phyloP scores from a whole-genome alignment of 305 asterid genomes.

The Stenogyne calaminthoides region DNA sequence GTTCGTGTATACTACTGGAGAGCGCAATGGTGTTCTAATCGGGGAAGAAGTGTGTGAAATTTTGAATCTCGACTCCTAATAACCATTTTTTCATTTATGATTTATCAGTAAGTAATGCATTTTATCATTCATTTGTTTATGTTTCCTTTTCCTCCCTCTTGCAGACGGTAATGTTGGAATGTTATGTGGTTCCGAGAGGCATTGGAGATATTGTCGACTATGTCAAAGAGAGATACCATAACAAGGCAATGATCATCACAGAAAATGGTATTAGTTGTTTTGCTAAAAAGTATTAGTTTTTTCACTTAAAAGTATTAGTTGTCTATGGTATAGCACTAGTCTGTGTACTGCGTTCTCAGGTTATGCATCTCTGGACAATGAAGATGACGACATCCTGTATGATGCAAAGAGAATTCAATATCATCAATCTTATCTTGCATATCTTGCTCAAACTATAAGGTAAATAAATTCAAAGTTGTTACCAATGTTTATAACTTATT shows the following conservation, averaged over 20 bases:
- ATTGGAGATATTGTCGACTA: slow-evolving; percentile 63
- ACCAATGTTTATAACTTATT: background rate
- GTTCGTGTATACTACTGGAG: slow-evolving; percentile 43
- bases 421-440: slow-evolving; percentile 61
- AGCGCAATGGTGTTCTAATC: slow-evolving; percentile 57
- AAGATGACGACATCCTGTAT: slow-evolving; percentile 36
- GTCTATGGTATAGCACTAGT: no score
- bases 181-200: slow-evolving; percentile 73
- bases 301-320: background rate
- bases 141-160: slow-evolving; percentile 10
- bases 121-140: background rate
- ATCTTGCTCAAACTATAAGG: slow-evolving; percentile 77
- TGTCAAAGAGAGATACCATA: slow-evolving; percentile 60
- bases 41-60: slow-evolving; percentile 62
- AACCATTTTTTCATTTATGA: background rate
- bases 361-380: slow-evolving; percentile 45
- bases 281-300: no score
- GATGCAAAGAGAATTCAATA: slow-evolving; percentile 61
- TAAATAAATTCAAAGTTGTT: slow-evolving; percentile 17
- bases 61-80: background rate
- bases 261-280: slow-evolving; percentile 56
- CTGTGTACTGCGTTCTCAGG: slow-evolving; percentile 48
- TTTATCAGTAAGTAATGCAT: background rate
- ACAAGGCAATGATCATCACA: slow-evolving; percentile 73
- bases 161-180: slow-evolving; percentile 61